These are phyloP conservation scores for Aphanomyces stellatus DNA, from an alignment of 352 stramenopile genomes.

Conservation along the genomic window DNA sequence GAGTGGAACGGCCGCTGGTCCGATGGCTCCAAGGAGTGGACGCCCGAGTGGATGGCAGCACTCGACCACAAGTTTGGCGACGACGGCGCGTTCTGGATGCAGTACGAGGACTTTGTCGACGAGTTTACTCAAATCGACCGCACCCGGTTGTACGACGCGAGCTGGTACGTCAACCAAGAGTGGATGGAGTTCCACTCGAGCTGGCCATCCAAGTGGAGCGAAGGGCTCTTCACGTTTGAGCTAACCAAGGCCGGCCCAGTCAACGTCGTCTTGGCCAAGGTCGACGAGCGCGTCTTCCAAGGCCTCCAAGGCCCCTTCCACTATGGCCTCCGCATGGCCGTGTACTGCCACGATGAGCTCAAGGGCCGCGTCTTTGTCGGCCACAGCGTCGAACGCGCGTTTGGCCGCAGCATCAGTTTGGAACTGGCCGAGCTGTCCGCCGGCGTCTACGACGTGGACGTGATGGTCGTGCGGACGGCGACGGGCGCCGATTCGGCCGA, in stretches of 20 bases:
- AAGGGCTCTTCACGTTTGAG: constrained; percentile 29
- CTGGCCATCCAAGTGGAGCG: constrained; percentile 27
- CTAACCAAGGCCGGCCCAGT: constrained; percentile 23
- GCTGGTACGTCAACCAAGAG: constrained; percentile 31
- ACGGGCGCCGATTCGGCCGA: constrained; percentile 19
- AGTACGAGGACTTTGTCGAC: constrained; percentile 34
- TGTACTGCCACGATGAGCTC: constrained; percentile 25
- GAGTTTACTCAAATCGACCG: constrained; percentile 31
- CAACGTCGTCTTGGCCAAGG: constrained; percentile 33
- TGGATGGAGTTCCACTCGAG: constrained; percentile 28
- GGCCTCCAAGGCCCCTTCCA: constrained; percentile 35
- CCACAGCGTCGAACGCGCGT: constrained; percentile 22
- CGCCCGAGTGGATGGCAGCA: constrained; percentile 30
- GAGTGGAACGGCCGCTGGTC: constrained; percentile 48
- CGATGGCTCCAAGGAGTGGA: constrained; percentile 43
- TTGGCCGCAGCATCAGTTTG: constrained; percentile 33
- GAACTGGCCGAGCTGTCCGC: constrained; percentile 25
- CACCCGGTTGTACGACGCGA: constrained; percentile 32
- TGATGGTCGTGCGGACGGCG: constrained; percentile 24
- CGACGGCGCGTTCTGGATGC: constrained; percentile 61
- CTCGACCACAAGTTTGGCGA: constrained; percentile 37
- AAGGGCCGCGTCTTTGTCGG: constrained; percentile 24
- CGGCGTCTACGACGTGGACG: constrained; percentile 28
- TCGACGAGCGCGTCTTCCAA: constrained; percentile 32
- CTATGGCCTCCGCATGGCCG: constrained; percentile 31